Conservation (phyloP, 371 early-diverging fungal species). For the Mucor irregularis region DNA sequence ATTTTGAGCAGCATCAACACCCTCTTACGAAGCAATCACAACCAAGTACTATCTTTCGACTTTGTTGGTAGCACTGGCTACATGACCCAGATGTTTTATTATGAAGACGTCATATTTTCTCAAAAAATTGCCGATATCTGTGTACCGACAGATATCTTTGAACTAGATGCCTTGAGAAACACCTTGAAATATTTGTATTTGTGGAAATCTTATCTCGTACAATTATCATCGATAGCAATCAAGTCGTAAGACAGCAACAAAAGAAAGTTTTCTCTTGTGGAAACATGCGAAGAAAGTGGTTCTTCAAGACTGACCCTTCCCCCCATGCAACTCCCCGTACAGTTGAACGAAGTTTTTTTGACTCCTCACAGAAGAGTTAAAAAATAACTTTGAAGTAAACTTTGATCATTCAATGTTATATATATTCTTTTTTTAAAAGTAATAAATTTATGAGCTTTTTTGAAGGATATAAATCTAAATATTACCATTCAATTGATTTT, state of each 20-base stretch:
- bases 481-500: too few species aligned
- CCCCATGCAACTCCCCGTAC: constrained; percentile 8
- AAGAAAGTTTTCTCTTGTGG: constrained; percentile 12
- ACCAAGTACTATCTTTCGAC: constrained; percentile 15
- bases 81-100: constrained; percentile 11
- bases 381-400: too few species aligned
- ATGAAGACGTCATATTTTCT: constrained; percentile 11
- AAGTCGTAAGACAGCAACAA: constrained; percentile 15
- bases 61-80: constrained; percentile 15
- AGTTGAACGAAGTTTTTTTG: constrained; percentile 12
- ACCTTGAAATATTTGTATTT: constrained; percentile 11
- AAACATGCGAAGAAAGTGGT: constrained; percentile 10
- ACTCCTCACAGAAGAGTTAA: constrained; percentile 10
- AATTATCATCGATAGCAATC: constrained; percentile 3
- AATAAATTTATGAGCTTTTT: too few species aligned
- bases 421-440: too few species aligned
- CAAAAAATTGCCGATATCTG: constrained; percentile 4
- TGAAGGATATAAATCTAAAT: too few species aligned
- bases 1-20: constrained; percentile 17
- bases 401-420: too few species aligned
- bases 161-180: constrained; percentile 6
- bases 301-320: constrained; percentile 5
- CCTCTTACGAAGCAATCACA: background rate
- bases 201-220: constrained; percentile 8
- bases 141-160: constrained; percentile 12